phyloP scores from a whole-genome alignment of 2,329 filamentous ascomycete species.

The Aspergillus phoenicis region DNA sequence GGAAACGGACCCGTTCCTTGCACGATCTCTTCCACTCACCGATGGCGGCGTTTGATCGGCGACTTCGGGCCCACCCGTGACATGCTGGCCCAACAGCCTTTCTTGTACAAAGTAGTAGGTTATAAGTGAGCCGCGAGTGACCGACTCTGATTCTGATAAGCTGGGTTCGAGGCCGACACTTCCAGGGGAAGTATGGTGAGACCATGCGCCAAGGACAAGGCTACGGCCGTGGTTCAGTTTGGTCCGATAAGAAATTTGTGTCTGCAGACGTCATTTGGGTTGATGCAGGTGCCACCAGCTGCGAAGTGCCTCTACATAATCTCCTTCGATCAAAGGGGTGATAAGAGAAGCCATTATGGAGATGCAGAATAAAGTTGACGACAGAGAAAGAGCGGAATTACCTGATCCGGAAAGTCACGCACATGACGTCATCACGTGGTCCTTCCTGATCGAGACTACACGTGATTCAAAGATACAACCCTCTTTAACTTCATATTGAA shows the following conservation, averaged over 20 bases:
- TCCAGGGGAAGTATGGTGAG: not conserved
- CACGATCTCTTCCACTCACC: not conserved
- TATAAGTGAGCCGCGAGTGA: not conserved
- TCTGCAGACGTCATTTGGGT: not conserved
- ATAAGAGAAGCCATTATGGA: not conserved
- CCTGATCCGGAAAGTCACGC: not conserved
- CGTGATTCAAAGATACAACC: not conserved
- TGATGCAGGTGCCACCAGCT: not conserved
- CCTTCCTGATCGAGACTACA: not conserved
- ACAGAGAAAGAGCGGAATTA: not conserved
- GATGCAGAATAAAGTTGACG: not conserved
- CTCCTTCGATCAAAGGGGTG: too few relatives aligned
- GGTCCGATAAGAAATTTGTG: not conserved
- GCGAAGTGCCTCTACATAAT: too few relatives aligned
- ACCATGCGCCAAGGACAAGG: too few relatives aligned
- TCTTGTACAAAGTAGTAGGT: not conserved
- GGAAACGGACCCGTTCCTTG: not conserved
- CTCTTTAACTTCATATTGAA: not conserved
- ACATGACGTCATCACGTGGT: not conserved
- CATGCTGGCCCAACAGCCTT: not conserved
- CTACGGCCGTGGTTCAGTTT: too few relatives aligned
- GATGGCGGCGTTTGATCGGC: not conserved
- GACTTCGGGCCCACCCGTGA: not conserved
- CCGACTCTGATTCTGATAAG: not conserved
- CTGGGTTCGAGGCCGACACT: not conserved